Evolutionary conservation across 2,329 filamentous ascomycete genomes (phyloP).

Genomic region (Neofusicoccum cordaticola): DNA sequence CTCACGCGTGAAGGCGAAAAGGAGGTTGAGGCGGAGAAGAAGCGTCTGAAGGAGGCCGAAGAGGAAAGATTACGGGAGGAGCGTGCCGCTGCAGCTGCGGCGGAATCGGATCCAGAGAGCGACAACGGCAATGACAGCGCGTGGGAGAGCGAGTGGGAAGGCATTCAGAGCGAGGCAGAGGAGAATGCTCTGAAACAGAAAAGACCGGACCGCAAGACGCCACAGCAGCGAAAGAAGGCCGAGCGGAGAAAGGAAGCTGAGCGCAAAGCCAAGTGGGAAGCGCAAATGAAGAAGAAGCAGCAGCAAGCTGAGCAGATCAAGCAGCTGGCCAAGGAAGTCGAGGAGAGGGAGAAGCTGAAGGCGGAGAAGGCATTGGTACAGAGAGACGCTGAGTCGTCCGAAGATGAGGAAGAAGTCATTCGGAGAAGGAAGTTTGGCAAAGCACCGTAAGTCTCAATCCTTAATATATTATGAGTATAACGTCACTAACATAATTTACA

Average conservation of each 20-base stretch:
- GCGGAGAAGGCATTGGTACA: slow-evolving; percentile 27
- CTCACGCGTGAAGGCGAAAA: slow-evolving; percentile 72
- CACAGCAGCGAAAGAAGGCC: slow-evolving; percentile 79
- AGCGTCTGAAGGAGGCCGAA: slow-evolving; percentile 65
- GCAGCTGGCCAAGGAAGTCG: slow-evolving; percentile 64
- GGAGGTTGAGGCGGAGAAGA: slow-evolving; percentile 74
- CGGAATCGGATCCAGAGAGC: slow-evolving; percentile 71
- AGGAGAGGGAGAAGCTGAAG: slow-evolving; percentile 54
- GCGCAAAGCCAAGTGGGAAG: slow-evolving; percentile 70
- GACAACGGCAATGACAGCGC: slow-evolving; percentile 81
- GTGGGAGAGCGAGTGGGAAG: slow-evolving; percentile 82
- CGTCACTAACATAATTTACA: slow-evolving; percentile 27
- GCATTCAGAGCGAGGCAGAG: slow-evolving; percentile 45
- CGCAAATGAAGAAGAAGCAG: slow-evolving; percentile 68
- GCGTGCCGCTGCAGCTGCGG: slow-evolving; percentile 68
- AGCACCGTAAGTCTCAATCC: slow-evolving; percentile 45
- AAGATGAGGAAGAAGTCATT: slow-evolving; percentile 47
- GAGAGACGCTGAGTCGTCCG: slow-evolving; percentile 30
- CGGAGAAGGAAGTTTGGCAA: slow-evolving; percentile 70
- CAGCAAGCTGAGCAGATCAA: slow-evolving; percentile 70
- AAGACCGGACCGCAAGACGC: slow-evolving; percentile 79
- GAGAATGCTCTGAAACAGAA: slow-evolving; percentile 64
- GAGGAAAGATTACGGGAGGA: slow-evolving; percentile 67
- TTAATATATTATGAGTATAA: too few species aligned
- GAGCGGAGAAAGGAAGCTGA: slow-evolving; percentile 88